Evolutionary conservation across 176 grass and related monocot species (phyloP).

Genomic region (Poa annua): DNA sequence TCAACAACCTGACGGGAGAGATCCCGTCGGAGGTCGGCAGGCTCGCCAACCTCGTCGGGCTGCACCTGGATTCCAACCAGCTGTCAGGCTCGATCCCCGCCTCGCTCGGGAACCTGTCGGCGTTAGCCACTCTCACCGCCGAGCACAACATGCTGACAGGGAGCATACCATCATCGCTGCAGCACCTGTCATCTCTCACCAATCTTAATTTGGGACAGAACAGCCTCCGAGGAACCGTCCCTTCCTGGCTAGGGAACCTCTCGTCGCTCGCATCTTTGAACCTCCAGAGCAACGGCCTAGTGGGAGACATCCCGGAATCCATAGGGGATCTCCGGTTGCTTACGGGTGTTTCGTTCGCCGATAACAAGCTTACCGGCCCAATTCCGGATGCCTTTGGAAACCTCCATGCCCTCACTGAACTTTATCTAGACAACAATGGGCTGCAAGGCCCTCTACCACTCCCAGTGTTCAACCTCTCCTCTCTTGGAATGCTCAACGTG

Average conservation of each 20-base stretch:
- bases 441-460: conserved; percentile 23
- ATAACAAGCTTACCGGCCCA: conserved; percentile 15
- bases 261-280: background rate
- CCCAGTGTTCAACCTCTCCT: conserved; percentile 33
- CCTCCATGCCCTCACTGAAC: background rate
- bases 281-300: conserved; percentile 12
- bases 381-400: conserved; percentile 22
- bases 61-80: conserved; percentile 3
- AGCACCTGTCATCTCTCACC: background rate
- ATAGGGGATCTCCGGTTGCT: conserved; percentile 23
- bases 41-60: background rate
- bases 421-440: background rate
- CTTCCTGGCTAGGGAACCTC: conserved; percentile 38
- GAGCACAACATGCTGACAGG: background rate
- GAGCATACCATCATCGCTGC: conserved; percentile 11
- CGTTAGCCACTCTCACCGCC: background rate
- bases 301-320: conserved; percentile 32
- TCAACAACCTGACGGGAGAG: conserved; percentile 37
- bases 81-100: background rate
- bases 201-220: background rate
- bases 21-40: background rate
- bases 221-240: conserved; percentile 10
- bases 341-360: background rate
- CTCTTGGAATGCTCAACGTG: background rate
- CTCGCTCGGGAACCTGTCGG: conserved; percentile 39